Conservation (phyloP, 2,329 filamentous ascomycete genomes). For the Aspergillus alliaceus region DNA sequence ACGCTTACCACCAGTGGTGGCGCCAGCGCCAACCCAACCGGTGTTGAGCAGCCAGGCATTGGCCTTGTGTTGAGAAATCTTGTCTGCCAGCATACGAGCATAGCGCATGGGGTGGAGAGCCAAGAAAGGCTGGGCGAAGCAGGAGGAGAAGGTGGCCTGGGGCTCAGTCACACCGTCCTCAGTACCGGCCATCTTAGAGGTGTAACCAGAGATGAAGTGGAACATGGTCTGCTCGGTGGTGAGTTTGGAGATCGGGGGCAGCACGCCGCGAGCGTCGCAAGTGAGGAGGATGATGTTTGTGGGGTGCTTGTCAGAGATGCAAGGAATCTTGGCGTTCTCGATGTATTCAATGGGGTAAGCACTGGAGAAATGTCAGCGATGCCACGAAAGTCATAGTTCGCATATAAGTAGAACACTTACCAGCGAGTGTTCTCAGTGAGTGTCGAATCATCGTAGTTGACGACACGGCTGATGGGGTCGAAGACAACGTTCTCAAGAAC, state of each 20-base stretch:
- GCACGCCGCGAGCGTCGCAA: conserved; percentile 94
- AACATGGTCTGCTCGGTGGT: conserved; percentile 97
- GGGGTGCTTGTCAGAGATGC: conserved; percentile 81
- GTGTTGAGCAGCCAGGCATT: conserved; percentile 99
- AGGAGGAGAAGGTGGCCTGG: conserved; percentile 97
- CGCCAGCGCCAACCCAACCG: conserved; percentile 91
- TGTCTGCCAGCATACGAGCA: conserved; percentile 96
- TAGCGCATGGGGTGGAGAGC: conserved; percentile 99
- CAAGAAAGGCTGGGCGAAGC: conserved; percentile 98
- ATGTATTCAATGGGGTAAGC: conserved; percentile 99
- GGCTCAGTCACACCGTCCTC: conserved; percentile 97
- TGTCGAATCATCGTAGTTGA: conserved; percentile 94
- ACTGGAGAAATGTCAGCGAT: conserved; percentile 31
- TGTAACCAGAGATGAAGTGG: conserved; percentile 99
- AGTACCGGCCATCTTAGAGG: conserved; percentile 99
- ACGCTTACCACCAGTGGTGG: conserved; percentile 87
- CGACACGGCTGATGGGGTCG: conserved; percentile 80
- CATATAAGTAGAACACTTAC: conserved; percentile 25
- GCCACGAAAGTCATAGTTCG: neutral
- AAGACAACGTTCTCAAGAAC: conserved; percentile 99
- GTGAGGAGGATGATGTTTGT: conserved; percentile 98
- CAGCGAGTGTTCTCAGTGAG: conserved; percentile 98
- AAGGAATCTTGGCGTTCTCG: conserved; percentile 97
- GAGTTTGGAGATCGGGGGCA: conserved; percentile 97
- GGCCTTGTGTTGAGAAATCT: conserved; percentile 92